phyloP scores from a whole-genome alignment of 2,329 filamentous ascomycete species.

The Stachybotrys echinatus region DNA sequence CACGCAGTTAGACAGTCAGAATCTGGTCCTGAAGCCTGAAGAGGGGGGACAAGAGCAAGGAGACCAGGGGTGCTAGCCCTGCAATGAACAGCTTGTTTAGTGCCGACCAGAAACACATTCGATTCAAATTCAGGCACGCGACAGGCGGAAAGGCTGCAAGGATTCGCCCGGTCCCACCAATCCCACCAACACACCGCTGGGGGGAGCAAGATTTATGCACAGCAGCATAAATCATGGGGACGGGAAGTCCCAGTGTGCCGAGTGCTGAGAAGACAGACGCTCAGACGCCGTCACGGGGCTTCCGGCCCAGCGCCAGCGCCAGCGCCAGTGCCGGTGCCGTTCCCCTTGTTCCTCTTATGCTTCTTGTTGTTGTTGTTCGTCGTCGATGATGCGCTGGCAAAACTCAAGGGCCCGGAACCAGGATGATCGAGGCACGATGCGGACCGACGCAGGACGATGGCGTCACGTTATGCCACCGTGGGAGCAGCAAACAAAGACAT shows the following conservation, averaged over 20 bases:
- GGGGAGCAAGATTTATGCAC: too few species aligned
- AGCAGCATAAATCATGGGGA: too few species aligned
- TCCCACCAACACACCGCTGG: too few species aligned
- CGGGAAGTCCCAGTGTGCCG: too few species aligned
- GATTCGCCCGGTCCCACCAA: neutral
- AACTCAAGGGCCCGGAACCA: neutral
- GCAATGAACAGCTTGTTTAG: neutral
- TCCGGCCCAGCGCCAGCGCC: too few species aligned
- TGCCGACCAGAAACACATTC: neutral
- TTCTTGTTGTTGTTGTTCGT: neutral
- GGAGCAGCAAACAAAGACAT: too few species aligned
- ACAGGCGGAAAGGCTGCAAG: neutral
- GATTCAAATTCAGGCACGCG: neutral
- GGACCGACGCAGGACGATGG: neutral
- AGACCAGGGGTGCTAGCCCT: neutral
- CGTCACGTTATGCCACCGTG: neutral
- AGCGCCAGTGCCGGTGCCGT: too few species aligned
- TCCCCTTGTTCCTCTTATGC: neutral
- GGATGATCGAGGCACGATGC: neutral
- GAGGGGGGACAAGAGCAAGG: neutral
- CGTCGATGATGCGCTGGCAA: neutral
- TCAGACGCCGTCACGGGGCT: too few species aligned
- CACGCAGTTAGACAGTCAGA: too few species aligned
- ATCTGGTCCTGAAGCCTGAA: too few species aligned
- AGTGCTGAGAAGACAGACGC: too few species aligned